Base-by-base conservation (phyloP, 306 rosid genomes). In the Trifolium fragiferum region DNA sequence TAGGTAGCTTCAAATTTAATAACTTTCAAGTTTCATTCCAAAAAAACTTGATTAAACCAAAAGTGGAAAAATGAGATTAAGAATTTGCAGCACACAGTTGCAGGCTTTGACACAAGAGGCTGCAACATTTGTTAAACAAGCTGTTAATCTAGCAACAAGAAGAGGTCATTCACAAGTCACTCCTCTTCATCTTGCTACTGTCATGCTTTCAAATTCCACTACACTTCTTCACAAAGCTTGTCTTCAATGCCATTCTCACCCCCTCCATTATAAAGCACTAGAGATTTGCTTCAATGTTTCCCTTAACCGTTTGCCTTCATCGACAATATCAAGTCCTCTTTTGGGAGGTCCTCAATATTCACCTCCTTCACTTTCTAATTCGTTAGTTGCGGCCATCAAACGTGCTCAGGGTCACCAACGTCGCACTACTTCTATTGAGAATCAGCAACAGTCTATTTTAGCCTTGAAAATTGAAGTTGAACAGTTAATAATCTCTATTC, bases 241-340 rank as follows among this genome's bases (percentile, higher is more conserved):
- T 66, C 81, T 92, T 20, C 90, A 92, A 19, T 92, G 96, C 27
- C 94, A 92, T 41, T 92, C 96, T 43, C 96, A 92, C 38, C 98
- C 98, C 10, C 96, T 92, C 23, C 98, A 92, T 57, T 92, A 86
- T 81, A 92, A 92, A 57, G 98, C 98, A 12, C 83, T 92, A 1
- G 98, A 92, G 91, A 93, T 92, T 79, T 92, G 96, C 70, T 90
- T 92, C 90, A 92, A 92, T 10, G 98, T 89, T 1, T 90, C 98
- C 5, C 94, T 92, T n/a, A 92, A 92, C 83, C 96, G 96, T 41
- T 84, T 90, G 4, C 92, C 94, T 0, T 84, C 96, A 3, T 90
- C 96, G 7, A 79, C 94, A 0, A 19, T 53, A 53, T 79, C 90
- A 6, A 90, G 89, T 58, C 87, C 92, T 0, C 79, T 92, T 10